These are phyloP conservation scores for Cyanidioschyzon merolae DNA, from an alignment of 23 red algal species.

Conservation along the genomic window DNA sequence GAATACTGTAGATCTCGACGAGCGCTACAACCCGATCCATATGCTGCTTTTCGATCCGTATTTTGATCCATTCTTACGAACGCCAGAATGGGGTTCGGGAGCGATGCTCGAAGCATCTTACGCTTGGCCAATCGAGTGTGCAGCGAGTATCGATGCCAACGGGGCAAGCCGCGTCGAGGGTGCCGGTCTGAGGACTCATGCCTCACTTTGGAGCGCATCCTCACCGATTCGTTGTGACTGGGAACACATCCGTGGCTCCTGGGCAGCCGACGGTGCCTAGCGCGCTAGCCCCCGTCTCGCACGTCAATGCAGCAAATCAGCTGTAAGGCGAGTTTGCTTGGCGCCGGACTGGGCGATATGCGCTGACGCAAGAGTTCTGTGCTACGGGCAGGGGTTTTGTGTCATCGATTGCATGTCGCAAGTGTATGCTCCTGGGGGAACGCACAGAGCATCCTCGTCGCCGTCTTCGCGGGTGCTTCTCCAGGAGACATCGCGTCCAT, in stretches of 20 bases:
- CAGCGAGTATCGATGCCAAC: neutral
- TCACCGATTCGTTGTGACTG: neutral
- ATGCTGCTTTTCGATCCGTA: constrained; percentile 5
- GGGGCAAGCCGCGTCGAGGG: neutral
- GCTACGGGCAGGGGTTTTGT: too few relatives aligned
- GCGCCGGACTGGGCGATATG: too few relatives aligned
- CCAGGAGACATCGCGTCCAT: too few relatives aligned
- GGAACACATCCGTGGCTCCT: neutral
- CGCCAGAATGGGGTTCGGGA: neutral
- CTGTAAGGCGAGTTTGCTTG: too few relatives aligned
- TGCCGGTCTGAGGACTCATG: neutral
- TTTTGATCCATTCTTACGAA: neutral
- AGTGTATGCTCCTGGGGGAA: too few relatives aligned
- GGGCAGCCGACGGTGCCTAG: neutral
- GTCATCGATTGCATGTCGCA: too few relatives aligned
- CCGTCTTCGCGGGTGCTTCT: too few relatives aligned
- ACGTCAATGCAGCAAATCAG: too few relatives aligned
- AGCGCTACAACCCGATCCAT: neutral
- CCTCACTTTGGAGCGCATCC: neutral
- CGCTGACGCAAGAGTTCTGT: too few relatives aligned
- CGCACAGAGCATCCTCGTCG: too few relatives aligned
- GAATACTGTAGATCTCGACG: neutral
- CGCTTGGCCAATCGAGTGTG: neutral
- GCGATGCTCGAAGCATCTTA: neutral
- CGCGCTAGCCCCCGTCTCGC: too few relatives aligned